Evolutionary conservation across 2,329 filamentous ascomycete genomes (phyloP).

Genomic region (Stagonosporopsis vannaccii): DNA sequence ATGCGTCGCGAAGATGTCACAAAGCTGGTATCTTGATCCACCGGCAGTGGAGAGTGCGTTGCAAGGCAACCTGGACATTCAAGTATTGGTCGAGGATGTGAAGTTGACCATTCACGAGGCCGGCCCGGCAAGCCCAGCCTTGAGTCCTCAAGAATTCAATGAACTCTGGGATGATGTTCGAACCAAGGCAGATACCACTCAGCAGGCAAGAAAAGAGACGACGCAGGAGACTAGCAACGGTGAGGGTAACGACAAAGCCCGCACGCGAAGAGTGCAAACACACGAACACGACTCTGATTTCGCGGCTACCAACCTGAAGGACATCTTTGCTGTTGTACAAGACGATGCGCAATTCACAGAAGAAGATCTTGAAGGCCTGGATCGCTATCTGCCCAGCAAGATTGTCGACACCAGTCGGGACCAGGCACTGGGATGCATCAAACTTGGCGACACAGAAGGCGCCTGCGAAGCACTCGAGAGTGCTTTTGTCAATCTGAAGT

Average conservation of each 20-base stretch:
- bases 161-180: neutral
- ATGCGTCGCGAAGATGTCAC: neutral
- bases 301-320: neutral
- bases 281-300: neutral
- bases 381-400: neutral
- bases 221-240: neutral
- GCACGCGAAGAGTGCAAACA: neutral
- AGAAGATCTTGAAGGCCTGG: neutral
- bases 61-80: neutral
- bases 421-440: slow-evolving; percentile 1
- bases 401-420: neutral
- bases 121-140: neutral
- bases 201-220: neutral
- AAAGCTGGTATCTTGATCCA: neutral
- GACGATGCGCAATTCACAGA: neutral
- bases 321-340: neutral
- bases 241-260: neutral
- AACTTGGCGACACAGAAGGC: neutral
- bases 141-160: neutral
- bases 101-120: neutral
- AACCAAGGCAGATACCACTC: neutral
- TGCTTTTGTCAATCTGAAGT: neutral
- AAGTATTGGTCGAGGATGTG: neutral
- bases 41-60: neutral
- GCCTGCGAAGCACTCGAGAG: neutral